phyloP scores from a whole-genome alignment of 805 yeast species.

The Pichia insulana region DNA sequence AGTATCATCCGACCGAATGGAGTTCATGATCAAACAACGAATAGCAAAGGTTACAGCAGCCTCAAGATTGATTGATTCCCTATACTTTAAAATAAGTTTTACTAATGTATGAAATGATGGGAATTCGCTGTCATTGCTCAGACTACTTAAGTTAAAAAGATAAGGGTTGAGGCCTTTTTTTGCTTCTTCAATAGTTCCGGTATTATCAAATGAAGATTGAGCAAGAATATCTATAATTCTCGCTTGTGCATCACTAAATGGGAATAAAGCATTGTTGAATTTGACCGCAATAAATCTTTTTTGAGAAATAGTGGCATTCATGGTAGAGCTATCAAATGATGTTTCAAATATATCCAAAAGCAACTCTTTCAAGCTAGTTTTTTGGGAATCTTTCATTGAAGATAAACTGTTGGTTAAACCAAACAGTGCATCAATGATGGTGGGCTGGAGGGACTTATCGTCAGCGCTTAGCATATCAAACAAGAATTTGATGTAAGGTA shows the following conservation, averaged over 20 bases:
- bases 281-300: constrained; percentile 59
- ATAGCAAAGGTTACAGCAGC: constrained; percentile 45
- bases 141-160: constrained; percentile 19
- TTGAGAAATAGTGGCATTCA: constrained; percentile 15
- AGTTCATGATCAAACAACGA: constrained; percentile 57
- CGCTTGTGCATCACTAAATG: constrained; percentile 60
- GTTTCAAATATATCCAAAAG: constrained; percentile 19
- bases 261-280: constrained; percentile 52
- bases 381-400: constrained; percentile 31
- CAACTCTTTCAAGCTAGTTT: constrained; percentile 33
- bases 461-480: constrained; percentile 67
- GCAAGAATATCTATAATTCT: constrained; percentile 58
- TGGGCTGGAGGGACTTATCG: constrained; percentile 47
- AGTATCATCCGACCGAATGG: constrained; percentile 42
- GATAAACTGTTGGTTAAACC: constrained; percentile 44
- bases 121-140: constrained; percentile 31
- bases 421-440: constrained; percentile 66
- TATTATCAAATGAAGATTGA: constrained; percentile 43
- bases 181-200: constrained; percentile 77
- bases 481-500: constrained; percentile 52
- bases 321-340: constrained; percentile 5
- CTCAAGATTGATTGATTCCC: constrained; percentile 14
- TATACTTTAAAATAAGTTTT: constrained; percentile 21
- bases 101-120: constrained; percentile 46
- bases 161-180: constrained; percentile 73